These are phyloP conservation scores for Malus sieversii DNA, from an alignment of 306 rosid genomes.

Conservation along the genomic window DNA sequence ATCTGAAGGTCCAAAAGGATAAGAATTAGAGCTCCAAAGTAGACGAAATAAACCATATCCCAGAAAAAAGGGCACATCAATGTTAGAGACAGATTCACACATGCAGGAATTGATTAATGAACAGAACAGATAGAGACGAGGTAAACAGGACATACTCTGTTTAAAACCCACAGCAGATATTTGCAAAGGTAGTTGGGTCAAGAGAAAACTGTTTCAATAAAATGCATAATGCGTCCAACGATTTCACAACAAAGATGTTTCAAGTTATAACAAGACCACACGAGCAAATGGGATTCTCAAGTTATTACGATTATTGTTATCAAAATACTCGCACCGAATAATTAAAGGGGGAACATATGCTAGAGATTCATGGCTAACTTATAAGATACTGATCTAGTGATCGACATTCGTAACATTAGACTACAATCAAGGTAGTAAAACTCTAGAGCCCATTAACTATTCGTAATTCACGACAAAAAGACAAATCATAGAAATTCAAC, in stretches of 20 bases:
- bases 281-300: background rate
- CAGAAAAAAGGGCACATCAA: background rate
- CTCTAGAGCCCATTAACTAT: background rate
- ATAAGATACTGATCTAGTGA: background rate
- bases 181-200: conserved; percentile 30
- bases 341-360: background rate
- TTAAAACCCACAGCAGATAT: conserved; percentile 9
- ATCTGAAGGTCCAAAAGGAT: conserved; percentile 34
- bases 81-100: background rate
- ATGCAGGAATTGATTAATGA: background rate
- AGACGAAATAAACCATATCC: background rate
- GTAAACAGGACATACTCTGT: conserved; percentile 48
- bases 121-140: conserved; percentile 1
- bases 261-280: background rate
- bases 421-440: background rate
- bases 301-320: background rate
- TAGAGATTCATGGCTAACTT: background rate
- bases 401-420: background rate
- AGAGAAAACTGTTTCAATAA: conserved; percentile 29
- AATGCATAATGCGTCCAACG: background rate
- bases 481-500: too few relatives aligned
- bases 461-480: background rate
- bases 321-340: background rate
- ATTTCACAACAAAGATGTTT: background rate
- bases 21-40: background rate